Percentiles rank a stretch among this genome's conserved stretches.
Conservation (phyloP, 768 basidiomycete species). For the Russula compacta region DNA sequence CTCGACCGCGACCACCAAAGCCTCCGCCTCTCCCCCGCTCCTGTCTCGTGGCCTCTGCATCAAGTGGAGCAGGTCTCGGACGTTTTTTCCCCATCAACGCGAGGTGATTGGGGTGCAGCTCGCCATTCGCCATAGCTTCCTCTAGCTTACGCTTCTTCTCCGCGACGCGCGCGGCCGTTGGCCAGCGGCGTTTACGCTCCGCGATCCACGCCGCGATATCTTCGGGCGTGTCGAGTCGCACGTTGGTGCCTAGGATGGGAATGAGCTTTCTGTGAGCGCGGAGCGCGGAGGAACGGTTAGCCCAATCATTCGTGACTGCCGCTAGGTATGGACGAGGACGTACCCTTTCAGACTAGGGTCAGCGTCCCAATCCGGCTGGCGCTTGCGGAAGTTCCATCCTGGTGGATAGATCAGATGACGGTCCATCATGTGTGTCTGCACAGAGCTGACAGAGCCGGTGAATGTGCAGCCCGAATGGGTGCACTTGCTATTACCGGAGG, state of each 20-base stretch:
- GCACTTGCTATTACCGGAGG: slow-evolving; percentile 52
- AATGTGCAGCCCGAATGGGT: slow-evolving; percentile 58
- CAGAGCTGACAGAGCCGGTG: slow-evolving; percentile 55
- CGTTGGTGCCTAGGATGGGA: slow-evolving; percentile 69
- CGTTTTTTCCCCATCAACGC: slow-evolving; percentile 37
- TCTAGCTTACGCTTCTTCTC: slow-evolving; percentile 76
- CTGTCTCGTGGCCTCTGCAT: slow-evolving; percentile 8
- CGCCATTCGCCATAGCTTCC: slow-evolving; percentile 75
- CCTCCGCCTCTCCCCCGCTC: slow-evolving; percentile 12
- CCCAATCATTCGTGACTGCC: neutral
- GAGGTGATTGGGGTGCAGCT: slow-evolving; percentile 45
- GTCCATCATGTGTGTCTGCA: slow-evolving; percentile 83
- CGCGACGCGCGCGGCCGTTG: slow-evolving; percentile 54
- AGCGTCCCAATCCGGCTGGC: slow-evolving; percentile 64
- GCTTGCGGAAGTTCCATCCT: slow-evolving; percentile 52
- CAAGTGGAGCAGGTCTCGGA: slow-evolving; percentile 10
- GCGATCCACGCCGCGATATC: slow-evolving; percentile 77
- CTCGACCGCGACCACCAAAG: slow-evolving; percentile 17
- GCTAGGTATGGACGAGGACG: slow-evolving; percentile 14
- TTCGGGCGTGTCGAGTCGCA: slow-evolving; percentile 74
- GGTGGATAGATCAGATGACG: slow-evolving; percentile 78
- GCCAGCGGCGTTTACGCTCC: slow-evolving; percentile 83
- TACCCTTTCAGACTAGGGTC: slow-evolving; percentile 78
- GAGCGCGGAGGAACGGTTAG: neutral
- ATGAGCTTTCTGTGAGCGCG: slow-evolving; percentile 47